Base-by-base conservation (phyloP, 495 filamentous ascomycete genomes). In the Apodospora peruviana region DNA sequence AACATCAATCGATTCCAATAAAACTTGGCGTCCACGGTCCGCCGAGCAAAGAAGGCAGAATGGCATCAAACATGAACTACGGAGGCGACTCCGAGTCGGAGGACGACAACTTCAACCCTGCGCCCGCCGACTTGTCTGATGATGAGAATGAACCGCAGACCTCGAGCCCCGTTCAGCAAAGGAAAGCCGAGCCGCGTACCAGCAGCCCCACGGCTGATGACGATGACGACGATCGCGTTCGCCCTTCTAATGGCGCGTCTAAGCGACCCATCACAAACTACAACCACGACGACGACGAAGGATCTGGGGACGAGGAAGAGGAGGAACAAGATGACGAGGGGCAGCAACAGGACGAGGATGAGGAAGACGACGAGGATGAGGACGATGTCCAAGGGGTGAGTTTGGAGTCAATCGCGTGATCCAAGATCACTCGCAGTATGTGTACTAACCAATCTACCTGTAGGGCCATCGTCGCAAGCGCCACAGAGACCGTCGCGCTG, bases 41-140 rank as follows among this genome's bases (percentile, higher is more conserved):
- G 16, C 23, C 42, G 22, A 11, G 8, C n/a, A 8, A 5, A 14
- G 32, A 18, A n/a, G 45, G 34, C 22, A 51, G 38, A 18, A 66
- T 66, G 63, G 58, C 63, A 43, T 64, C 63, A 4, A 52, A 55
- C 29, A 45, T 46, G 27, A 56, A 53, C 14, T 60, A 47, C 39
- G 57, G 50, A 19, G 62, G 57, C 55, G 85, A 84, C 48, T 87
- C 84, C 46, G 86, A 87, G 19, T 64, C 60, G 22, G 86, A 90
- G 45, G 86, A 90, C 47, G 86, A 88, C 55, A 83, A 88, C 55
- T 91, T 91, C 69, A 90, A 91, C 60, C 87, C 87, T 23, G 74
- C 71, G 20, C 79, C 81, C 9, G 80, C 71, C 42, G 81, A 86
- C 45, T 64, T 83, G 3, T 89, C 86, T 4, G 86, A 87, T 50